A percentile compares a stretch with the other conserved stretches of the same genome.
Conservation (phyloP, 164 flowering plant species). For the Aristolochia californica region DNA sequence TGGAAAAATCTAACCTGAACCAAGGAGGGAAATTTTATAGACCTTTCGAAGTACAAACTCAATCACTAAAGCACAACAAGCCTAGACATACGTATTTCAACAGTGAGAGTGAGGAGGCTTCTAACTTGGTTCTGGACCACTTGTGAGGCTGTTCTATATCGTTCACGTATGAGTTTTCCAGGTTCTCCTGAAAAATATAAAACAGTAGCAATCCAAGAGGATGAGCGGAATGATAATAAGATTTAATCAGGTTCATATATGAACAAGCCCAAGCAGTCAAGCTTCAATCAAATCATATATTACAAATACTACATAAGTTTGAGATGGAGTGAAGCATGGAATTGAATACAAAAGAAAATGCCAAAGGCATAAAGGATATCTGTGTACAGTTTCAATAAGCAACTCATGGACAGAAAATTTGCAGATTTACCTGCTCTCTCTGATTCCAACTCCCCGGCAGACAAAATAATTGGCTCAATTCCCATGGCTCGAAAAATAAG, state of each 20-base stretch:
- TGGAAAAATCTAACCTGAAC: too few species aligned
- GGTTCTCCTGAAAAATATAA: conserved; percentile 61
- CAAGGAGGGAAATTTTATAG: too few species aligned
- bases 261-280: neutral
- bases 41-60: too few species aligned
- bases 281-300: too few species aligned
- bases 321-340: neutral
- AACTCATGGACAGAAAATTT: too few species aligned
- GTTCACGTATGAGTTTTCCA: conserved; percentile 77
- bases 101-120: conserved; percentile 48
- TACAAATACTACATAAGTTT: neutral
- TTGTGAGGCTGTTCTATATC: conserved; percentile 96
- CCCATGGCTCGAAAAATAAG: conserved; percentile 88
- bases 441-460: conserved; percentile 95
- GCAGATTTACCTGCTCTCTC: conserved; percentile 77
- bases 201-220: neutral
- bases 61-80: conserved; percentile 5
- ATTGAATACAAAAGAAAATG: too few species aligned
- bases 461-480: conserved; percentile 84
- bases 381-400: too few species aligned
- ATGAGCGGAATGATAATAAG: neutral
- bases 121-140: conserved; percentile 95
- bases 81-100: conserved; percentile 40
- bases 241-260: neutral
- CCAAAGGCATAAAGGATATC: too few species aligned